A percentile compares a stretch with the other conserved stretches of the same genome.
phyloP scores from a whole-genome alignment of 2,329 filamentous ascomycete genomes.

The Stachybotrys chlorohalonatus region DNA sequence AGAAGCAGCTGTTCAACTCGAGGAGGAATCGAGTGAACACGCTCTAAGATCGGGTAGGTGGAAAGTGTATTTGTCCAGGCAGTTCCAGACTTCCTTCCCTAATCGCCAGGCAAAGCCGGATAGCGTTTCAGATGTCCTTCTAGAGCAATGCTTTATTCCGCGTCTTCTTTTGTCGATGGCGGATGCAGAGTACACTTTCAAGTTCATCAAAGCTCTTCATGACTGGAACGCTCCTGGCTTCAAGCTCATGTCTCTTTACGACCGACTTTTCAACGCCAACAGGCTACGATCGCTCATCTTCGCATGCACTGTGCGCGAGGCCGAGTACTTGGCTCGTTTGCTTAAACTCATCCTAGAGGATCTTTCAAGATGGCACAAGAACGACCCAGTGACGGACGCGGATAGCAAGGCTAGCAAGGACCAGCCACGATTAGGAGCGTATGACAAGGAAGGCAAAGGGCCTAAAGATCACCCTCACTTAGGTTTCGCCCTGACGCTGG shows the following conservation, averaged over 20 bases:
- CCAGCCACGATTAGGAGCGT: slow-evolving; percentile 58
- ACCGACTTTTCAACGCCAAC: slow-evolving; percentile 76
- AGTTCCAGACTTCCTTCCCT: slow-evolving; percentile 73
- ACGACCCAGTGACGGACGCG: slow-evolving; percentile 39
- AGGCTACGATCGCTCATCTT: slow-evolving; percentile 77
- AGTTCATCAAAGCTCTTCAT: slow-evolving; percentile 81
- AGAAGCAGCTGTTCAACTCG: slow-evolving; percentile 45
- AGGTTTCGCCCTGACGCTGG: slow-evolving; percentile 70
- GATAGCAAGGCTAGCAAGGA: slow-evolving; percentile 26
- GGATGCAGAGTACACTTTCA: slow-evolving; percentile 83
- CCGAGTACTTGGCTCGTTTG: slow-evolving; percentile 88
- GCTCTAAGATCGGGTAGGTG: slow-evolving; percentile 58
- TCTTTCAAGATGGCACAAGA: slow-evolving; percentile 74
- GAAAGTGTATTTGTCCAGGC: slow-evolving; percentile 60
- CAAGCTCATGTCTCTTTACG: slow-evolving; percentile 73
- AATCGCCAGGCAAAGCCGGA: slow-evolving; percentile 54
- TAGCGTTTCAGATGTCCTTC: slow-evolving; percentile 62
- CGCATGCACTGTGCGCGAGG: slow-evolving; percentile 80
- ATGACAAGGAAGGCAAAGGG: slow-evolving; percentile 66
- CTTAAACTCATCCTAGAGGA: slow-evolving; percentile 74
- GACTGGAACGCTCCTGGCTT: slow-evolving; percentile 78
- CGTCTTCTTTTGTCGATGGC: slow-evolving; percentile 73
- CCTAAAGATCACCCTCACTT: slow-evolving; percentile 47
- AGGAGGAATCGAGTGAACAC: slow-evolving; percentile 65
- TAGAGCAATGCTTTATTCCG: slow-evolving; percentile 90